These are phyloP conservation scores for Dendrocalamus sinicus DNA, from an alignment of 176 grass and related monocot species.

Conservation along the genomic window DNA sequence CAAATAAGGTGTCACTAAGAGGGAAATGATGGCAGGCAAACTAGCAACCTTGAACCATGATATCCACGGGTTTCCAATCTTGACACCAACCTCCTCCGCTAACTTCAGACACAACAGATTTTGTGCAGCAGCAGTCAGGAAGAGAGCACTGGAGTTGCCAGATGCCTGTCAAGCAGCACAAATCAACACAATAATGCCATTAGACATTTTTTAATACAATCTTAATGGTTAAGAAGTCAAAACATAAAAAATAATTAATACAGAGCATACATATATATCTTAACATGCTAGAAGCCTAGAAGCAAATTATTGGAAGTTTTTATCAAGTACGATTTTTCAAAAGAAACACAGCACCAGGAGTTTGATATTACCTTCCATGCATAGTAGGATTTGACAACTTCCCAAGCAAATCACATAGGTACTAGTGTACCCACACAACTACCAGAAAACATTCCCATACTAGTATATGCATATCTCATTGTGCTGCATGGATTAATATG, in stretches of 20 bases:
- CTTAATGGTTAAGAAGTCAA: conserved; percentile 25
- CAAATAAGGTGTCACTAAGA: conserved; percentile 80
- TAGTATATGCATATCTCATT: neutral
- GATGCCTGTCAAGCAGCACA: conserved; percentile 63
- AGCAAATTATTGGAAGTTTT: neutral
- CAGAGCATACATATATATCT: neutral
- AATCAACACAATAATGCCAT: conserved; percentile 5
- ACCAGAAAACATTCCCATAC: neutral
- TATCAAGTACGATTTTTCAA: neutral
- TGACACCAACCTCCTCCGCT: conserved; percentile 90
- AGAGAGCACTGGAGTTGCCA: conserved; percentile 93
- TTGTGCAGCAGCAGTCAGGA: conserved; percentile 95
- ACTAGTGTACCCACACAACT: neutral
- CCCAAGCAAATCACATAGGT: neutral
- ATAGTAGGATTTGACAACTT: neutral
- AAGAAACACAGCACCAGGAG: neutral
- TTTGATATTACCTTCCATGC: neutral
- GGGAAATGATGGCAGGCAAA: conserved; percentile 78
- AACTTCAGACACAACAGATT: conserved; percentile 93
- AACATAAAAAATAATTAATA: neutral
- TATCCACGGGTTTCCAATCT: conserved; percentile 89
- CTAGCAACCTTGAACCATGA: conserved; percentile 86
- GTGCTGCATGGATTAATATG: neutral
- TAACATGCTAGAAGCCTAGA: conserved; percentile 7
- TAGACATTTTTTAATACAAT: conserved; percentile 16